These are phyloP conservation scores for Acrocalymma vagum DNA, from an alignment of 2,329 filamentous ascomycete species.

Conservation along the genomic window DNA sequence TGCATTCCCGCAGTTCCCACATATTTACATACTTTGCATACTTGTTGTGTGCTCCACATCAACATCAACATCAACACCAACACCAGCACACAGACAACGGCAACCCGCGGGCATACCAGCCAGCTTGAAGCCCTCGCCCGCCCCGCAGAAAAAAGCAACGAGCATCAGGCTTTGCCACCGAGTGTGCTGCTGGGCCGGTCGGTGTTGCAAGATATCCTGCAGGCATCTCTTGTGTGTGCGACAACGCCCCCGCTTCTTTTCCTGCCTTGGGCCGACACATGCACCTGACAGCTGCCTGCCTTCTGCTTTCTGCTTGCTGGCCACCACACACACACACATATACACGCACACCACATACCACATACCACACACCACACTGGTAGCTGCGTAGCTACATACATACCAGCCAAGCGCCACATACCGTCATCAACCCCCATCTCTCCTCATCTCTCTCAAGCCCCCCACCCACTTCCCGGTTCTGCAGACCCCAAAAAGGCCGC, in stretches of 20 bases:
- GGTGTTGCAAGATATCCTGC: conserved; percentile 9
- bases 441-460: conserved; percentile 12
- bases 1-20: conserved; percentile 8
- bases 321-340: conserved; percentile 10
- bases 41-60: conserved; percentile 9
- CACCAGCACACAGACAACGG: not conserved
- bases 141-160: conserved; percentile 8
- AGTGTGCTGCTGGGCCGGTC: conserved; percentile 4
- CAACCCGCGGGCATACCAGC: conserved; percentile 12
- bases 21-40: conserved; percentile 1
- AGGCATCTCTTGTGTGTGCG: conserved; percentile 14
- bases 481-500: no score
- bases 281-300: conserved; percentile 14
- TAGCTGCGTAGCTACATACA: no score
- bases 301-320: no score
- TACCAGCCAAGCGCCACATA: no score
- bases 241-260: conserved; percentile 13
- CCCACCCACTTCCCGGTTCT: conserved; percentile 19
- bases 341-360: no score
- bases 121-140: conserved; percentile 6
- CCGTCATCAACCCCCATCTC: conserved; percentile 7
- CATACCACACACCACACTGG: no score
- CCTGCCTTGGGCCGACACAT: conserved; percentile 3
- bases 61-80: conserved; percentile 6
- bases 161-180: conserved; percentile 6